phyloP scores from a whole-genome alignment of 306 rosid genomes.

The Cicer arietinum region DNA sequence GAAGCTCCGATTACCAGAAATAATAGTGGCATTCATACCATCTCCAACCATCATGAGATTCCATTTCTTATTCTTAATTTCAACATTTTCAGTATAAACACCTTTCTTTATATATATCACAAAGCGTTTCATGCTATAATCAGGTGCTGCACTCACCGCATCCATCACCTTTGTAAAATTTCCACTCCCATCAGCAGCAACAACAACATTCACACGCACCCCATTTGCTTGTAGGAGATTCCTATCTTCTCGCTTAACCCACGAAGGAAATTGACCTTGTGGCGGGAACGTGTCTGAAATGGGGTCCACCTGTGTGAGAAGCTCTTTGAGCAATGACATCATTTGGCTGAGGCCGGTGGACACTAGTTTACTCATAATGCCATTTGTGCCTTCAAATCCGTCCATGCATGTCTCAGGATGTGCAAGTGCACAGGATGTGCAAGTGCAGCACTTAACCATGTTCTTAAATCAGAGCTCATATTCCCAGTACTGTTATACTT shows the following conservation, averaged over 20 bases:
- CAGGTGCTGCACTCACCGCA: slow-evolving; percentile 73
- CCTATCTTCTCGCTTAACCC: slow-evolving; percentile 65
- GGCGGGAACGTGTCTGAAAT: background rate
- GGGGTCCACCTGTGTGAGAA: slow-evolving; percentile 69
- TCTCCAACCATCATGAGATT: slow-evolving; percentile 90
- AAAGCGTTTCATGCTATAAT: slow-evolving; percentile 63
- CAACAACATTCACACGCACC: slow-evolving; percentile 52
- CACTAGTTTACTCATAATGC: slow-evolving; percentile 60
- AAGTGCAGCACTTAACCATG: slow-evolving; percentile 87
- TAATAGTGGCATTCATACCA: slow-evolving; percentile 67
- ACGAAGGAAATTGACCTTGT: slow-evolving; percentile 52
- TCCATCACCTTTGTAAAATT: slow-evolving; percentile 69
- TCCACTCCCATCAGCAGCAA: slow-evolving; percentile 75
- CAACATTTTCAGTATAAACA: slow-evolving; percentile 74
- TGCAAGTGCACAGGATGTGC: slow-evolving; percentile 67
- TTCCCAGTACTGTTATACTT: slow-evolving; percentile 79
- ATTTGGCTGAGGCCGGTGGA: slow-evolving; percentile 61
- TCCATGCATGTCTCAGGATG: slow-evolving; percentile 88
- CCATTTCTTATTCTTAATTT: slow-evolving; percentile 97
- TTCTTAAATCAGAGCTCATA: slow-evolving; percentile 71
- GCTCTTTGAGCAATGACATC: slow-evolving; percentile 55
- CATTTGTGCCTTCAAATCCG: slow-evolving; percentile 80
- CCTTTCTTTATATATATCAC: slow-evolving; percentile 79
- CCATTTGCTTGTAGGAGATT: slow-evolving; percentile 59
- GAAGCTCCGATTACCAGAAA: slow-evolving; percentile 73